phyloP scores from a whole-genome alignment of 2,329 filamentous ascomycete species.

The Ophiostoma fasciatum region DNA sequence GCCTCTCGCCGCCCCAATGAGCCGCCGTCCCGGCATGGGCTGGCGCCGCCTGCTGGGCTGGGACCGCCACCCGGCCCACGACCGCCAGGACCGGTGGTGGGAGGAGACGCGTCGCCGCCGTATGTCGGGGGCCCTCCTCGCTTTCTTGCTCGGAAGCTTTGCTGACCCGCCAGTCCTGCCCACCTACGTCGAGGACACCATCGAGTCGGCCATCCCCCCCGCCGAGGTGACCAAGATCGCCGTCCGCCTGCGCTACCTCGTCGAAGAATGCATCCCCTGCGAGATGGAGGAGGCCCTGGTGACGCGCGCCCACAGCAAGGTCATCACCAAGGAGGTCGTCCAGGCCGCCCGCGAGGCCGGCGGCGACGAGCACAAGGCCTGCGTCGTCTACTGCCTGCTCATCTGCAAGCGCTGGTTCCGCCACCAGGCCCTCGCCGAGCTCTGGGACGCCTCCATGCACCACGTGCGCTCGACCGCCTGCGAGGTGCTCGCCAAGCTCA shows the following conservation, averaged over 20 bases:
- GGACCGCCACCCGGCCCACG: slow-evolving; percentile 15
- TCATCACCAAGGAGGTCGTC: slow-evolving; percentile 72
- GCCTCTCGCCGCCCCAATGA: slow-evolving; percentile 3
- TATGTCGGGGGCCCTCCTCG: too few species aligned
- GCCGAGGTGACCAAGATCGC: slow-evolving; percentile 79
- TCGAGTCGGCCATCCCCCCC: slow-evolving; percentile 55
- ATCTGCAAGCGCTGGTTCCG: slow-evolving; percentile 62
- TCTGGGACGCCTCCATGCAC: slow-evolving; percentile 87
- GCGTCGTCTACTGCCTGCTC: slow-evolving; percentile 72
- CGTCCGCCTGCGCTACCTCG: slow-evolving; percentile 75
- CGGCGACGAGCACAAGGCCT: slow-evolving; percentile 55
- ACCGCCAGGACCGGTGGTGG: slow-evolving; percentile 16
- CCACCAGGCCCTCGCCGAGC: slow-evolving; percentile 61
- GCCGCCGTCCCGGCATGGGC: slow-evolving; percentile 4
- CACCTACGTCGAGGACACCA: slow-evolving; percentile 38
- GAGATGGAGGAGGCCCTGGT: slow-evolving; percentile 67
- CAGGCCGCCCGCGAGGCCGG: slow-evolving; percentile 71
- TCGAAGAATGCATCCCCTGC: slow-evolving; percentile 80
- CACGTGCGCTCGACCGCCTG: slow-evolving; percentile 66
- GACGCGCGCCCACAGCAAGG: slow-evolving; percentile 64
- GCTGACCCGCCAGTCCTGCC: slow-evolving; percentile 43
- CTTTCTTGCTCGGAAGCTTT: too few species aligned
- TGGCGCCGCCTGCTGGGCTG: slow-evolving; percentile 19
- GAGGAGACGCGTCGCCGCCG: slow-evolving; percentile 17
- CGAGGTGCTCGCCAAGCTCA: slow-evolving; percentile 77